Evolutionary conservation across 2,329 filamentous ascomycete genomes (phyloP).

Genomic region (Pseudogymnoascus destructans): DNA sequence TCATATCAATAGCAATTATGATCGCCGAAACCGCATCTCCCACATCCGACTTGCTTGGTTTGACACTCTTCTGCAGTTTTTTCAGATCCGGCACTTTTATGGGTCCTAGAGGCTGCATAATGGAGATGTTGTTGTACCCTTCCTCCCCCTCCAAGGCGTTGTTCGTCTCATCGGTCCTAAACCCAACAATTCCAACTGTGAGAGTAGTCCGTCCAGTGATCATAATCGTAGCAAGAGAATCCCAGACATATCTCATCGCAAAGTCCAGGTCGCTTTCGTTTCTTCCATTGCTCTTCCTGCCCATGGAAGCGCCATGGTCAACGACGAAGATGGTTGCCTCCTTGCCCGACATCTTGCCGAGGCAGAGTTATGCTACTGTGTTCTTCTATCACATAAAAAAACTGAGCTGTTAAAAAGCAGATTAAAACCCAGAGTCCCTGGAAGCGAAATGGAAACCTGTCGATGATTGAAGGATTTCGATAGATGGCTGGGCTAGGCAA

Average conservation of each 20-base stretch:
- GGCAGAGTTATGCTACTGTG: neutral
- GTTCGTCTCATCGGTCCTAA: constrained; percentile 65
- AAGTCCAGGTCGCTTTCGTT: constrained; percentile 73
- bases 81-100: constrained; percentile 57
- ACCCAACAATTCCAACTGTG: constrained; percentile 64
- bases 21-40: constrained; percentile 85
- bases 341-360: constrained; percentile 66
- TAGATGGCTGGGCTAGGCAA: constrained; percentile 11
- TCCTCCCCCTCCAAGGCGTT: constrained; percentile 56
- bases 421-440: neutral
- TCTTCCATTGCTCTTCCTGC: constrained; percentile 54
- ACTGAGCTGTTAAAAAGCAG: neutral
- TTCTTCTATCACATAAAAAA: neutral
- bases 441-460: neutral
- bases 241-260: constrained; percentile 87
- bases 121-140: constrained; percentile 68
- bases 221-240: constrained; percentile 70
- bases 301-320: constrained; percentile 81
- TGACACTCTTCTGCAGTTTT: constrained; percentile 47
- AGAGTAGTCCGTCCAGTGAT: constrained; percentile 56
- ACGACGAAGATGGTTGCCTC: constrained; percentile 87
- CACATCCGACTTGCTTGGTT: constrained; percentile 49
- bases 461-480: constrained; percentile 1
- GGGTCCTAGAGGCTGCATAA: constrained; percentile 55
- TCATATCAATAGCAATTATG: constrained; percentile 78